Conservation (phyloP, 1,139 yeast species). For the Pichia inconspicua region DNA sequence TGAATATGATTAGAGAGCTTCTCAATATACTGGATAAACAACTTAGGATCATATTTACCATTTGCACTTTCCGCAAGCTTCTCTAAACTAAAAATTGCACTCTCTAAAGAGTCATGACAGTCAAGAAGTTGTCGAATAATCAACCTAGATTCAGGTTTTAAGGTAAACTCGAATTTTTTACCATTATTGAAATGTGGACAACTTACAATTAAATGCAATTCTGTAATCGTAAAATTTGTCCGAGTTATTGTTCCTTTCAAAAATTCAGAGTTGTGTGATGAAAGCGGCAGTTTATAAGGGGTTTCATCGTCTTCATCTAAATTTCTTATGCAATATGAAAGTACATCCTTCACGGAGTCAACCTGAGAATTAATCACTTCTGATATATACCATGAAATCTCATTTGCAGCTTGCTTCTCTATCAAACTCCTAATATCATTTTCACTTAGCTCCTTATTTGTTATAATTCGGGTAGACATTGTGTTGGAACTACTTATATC, state of each 20-base stretch:
- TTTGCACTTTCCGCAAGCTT: slow-evolving; percentile 17
- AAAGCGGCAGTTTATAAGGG: slow-evolving; percentile 26
- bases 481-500: background rate
- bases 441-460: slow-evolving; percentile 1
- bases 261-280: slow-evolving; percentile 29
- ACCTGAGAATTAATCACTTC: slow-evolving; percentile 25
- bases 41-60: slow-evolving; percentile 5
- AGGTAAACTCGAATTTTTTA: slow-evolving; percentile 15
- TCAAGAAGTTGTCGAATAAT: slow-evolving; percentile 26
- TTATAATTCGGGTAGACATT: slow-evolving; percentile 23
- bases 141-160: slow-evolving; percentile 18
- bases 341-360: slow-evolving; percentile 25
- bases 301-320: slow-evolving; percentile 23
- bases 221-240: slow-evolving; percentile 23
- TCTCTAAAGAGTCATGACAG: slow-evolving; percentile 28
- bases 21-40: slow-evolving; percentile 20
- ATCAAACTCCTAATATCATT: slow-evolving; percentile 7
- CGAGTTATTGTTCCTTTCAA: slow-evolving; percentile 28
- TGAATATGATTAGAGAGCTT: slow-evolving; percentile 22
- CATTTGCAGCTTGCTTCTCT: slow-evolving; percentile 16
- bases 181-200: slow-evolving; percentile 23
- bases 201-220: slow-evolving; percentile 22
- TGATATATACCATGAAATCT: slow-evolving; percentile 25
- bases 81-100: slow-evolving; percentile 23
- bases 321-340: slow-evolving; percentile 20